These are phyloP conservation scores for Aspergillus ustus DNA, from an alignment of 2,329 filamentous ascomycete species.

Conservation along the genomic window DNA sequence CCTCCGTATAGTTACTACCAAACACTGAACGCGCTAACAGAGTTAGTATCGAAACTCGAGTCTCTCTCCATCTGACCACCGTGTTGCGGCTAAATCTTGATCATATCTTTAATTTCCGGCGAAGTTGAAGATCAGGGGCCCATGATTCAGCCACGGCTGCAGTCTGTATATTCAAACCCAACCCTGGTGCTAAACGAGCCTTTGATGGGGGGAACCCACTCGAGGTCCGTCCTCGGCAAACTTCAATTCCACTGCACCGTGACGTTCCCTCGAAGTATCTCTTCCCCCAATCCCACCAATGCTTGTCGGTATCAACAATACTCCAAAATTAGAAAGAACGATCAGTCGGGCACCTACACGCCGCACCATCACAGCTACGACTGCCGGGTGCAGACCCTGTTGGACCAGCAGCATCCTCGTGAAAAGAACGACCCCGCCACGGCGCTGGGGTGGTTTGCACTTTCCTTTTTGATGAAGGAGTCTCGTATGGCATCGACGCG, in stretches of 20 bases:
- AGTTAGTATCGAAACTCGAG: not conserved
- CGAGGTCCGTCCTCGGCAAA: no score
- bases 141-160: not conserved
- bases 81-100: not conserved
- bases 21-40: not conserved
- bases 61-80: not conserved
- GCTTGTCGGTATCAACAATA: not conserved
- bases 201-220: not conserved
- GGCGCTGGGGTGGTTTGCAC: not conserved
- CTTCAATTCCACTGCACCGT: not conserved
- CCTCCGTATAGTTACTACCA: no score
- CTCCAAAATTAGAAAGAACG: conserved; percentile 5
- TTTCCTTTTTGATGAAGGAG: not conserved
- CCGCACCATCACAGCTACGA: not conserved
- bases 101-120: not conserved
- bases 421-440: not conserved
- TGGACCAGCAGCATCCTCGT: not conserved
- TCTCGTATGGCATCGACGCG: not conserved
- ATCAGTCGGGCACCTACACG: not conserved
- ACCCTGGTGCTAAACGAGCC: not conserved
- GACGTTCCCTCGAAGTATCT: not conserved
- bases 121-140: not conserved
- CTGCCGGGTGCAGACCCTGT: not conserved
- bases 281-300: not conserved
- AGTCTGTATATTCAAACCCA: not conserved